Evolutionary conservation across 192 early-diverging fungal genomes (phyloP), one percentile per base, ranked within the genome.

Genomic region (Rhizophagus clarus): DNA sequence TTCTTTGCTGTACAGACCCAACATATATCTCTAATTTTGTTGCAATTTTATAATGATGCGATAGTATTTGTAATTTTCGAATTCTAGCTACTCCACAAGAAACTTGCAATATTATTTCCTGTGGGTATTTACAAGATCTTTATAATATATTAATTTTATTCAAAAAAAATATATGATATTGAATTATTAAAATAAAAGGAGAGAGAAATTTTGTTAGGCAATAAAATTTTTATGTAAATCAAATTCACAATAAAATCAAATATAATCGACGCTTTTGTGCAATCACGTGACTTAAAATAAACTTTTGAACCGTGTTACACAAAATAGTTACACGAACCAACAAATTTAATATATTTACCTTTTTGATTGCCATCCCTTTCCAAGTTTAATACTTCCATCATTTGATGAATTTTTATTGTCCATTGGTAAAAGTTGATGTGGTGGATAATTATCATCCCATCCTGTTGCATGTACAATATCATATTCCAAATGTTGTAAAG

Each of bases 21-120:
- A 93, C 83, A 80, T 86, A 94, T 64, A 95, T 85, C 64, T 94
- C 93, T 9, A 95, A 81, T 77, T 87, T 90, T 22, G 90, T 88
- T 0, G 94, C 84, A 61, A 95, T 94, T 80, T 92, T 95, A 87
- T 90, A 94, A 72, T 95, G 93, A 81, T 95, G 94, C 20, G 89
- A 89, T 15, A 95, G 79, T 26, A 95, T 80, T 70, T 95, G 89
- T 72, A 95, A 83, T 80, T 93, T 92, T 26, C 83, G 77, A 34
- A 95, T 84, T 60, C 88, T 84, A 56, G 88, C 89, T 37, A 80
- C 62, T 5, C 92, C 92, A 37, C 84, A 79, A 7, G 79, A 79
- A 32, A 94, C 82, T 56, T 84, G 85, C 51, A 95, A 69, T 45
- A 93, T 88, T 10, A 95, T 79, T 66, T 86, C 84, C 83, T 95